Conservation (phyloP, 768 basidiomycete genomes). For the Crepidotus variabilis region DNA sequence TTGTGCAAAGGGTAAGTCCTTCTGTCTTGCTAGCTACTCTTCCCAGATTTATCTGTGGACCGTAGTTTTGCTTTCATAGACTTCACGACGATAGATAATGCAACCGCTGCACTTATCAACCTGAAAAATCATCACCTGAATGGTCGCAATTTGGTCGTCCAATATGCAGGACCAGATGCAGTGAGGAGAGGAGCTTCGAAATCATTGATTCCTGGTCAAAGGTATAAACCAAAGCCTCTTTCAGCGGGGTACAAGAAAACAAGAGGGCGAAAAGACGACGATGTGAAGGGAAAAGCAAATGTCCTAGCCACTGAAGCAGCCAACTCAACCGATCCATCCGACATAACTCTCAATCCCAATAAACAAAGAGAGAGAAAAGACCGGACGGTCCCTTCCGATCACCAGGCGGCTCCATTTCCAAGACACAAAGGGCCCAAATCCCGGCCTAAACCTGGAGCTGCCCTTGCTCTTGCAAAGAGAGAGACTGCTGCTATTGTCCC, state of each 20-base stretch:
- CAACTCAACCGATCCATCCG: background rate
- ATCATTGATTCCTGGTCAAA: slow-evolving; percentile 14
- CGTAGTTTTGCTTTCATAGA: slow-evolving; percentile 92
- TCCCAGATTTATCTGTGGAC: background rate
- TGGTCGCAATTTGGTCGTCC: slow-evolving; percentile 81
- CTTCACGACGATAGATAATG: slow-evolving; percentile 74
- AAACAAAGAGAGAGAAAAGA: background rate
- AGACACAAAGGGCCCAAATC: slow-evolving; percentile 34
- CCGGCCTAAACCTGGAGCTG: slow-evolving; percentile 74
- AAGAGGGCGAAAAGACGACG: background rate
- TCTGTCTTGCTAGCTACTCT: too few relatives aligned
- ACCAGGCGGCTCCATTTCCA: background rate
- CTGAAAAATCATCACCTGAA: slow-evolving; percentile 80
- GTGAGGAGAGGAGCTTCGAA: slow-evolving; percentile 76
- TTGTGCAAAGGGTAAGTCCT: slow-evolving; percentile 87
- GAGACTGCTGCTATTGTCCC: slow-evolving; percentile 72
- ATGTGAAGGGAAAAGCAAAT: background rate
- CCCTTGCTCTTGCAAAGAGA: slow-evolving; percentile 71
- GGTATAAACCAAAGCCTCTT: slow-evolving; percentile 13
- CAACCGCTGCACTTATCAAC: slow-evolving; percentile 80
- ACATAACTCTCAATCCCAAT: background rate
- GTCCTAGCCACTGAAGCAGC: background rate
- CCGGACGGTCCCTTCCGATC: background rate
- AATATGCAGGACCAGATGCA: slow-evolving; percentile 87
- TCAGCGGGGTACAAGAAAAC: slow-evolving; percentile 2